A percentile compares a stretch with the other conserved stretches of the same genome.
Conservation (phyloP, 495 filamentous ascomycete species). For the Daldinia grandis region DNA sequence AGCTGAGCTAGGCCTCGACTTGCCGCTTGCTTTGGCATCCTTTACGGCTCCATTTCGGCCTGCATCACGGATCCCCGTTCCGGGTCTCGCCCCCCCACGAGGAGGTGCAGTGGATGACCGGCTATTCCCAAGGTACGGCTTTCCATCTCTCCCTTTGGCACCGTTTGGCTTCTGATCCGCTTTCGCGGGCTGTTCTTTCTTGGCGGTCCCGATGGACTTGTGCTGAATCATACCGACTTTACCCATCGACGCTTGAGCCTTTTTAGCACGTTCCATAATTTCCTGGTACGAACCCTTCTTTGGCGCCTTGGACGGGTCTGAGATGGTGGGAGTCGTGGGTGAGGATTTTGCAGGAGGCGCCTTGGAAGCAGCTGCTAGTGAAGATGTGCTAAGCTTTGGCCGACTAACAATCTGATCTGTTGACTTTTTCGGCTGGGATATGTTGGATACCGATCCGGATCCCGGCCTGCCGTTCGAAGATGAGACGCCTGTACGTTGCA, state of each 20-base stretch:
- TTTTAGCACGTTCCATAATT: constrained; percentile 72
- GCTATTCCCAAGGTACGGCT: constrained; percentile 36
- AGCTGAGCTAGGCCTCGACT: constrained; percentile 23
- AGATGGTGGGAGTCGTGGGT: constrained; percentile 37
- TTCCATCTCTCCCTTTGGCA: constrained; percentile 37
- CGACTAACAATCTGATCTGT: constrained; percentile 18
- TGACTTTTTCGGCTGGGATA: constrained; percentile 26
- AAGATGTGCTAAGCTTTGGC: constrained; percentile 29
- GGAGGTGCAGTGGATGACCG: constrained; percentile 30
- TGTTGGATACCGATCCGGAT: constrained; percentile 15
- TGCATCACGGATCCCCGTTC: constrained; percentile 23
- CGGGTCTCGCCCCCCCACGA: constrained; percentile 35
- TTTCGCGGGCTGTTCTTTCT: constrained; percentile 58
- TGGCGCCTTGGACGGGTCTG: constrained; percentile 52
- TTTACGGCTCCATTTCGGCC: constrained; percentile 37
- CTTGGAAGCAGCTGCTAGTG: constrained; percentile 32
- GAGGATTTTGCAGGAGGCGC: constrained; percentile 34
- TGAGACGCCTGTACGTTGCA: constrained; percentile 21
- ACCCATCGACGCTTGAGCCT: constrained; percentile 56
- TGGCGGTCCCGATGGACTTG: constrained; percentile 58
- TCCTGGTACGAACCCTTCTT: constrained; percentile 74
- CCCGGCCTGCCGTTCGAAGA: constrained; percentile 35
- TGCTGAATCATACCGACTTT: constrained; percentile 65
- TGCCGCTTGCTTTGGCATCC: constrained; percentile 25
- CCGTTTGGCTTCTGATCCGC: constrained; percentile 41